A percentile compares a stretch with the other conserved stretches of the same genome.
phyloP scores from a whole-genome alignment of 1,284 basidiomycete genomes.

The Phellinidium pouzarii region DNA sequence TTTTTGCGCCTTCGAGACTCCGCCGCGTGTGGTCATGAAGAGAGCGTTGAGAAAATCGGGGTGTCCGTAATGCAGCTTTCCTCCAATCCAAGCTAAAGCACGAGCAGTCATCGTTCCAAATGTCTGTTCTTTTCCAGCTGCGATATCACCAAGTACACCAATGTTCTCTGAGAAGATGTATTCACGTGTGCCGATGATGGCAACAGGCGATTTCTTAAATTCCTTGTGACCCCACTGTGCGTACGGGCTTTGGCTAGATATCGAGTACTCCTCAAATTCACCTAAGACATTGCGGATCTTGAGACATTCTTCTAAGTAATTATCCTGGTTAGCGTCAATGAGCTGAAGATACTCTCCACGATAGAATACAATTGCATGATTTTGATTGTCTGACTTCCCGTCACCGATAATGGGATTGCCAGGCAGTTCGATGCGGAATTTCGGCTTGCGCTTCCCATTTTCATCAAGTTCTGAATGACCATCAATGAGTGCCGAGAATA shows the following conservation, averaged over 20 bases:
- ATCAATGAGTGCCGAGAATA: conserved; percentile 95
- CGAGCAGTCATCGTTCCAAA: conserved; percentile 99
- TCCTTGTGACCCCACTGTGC: conserved; percentile 90
- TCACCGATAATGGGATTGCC: conserved; percentile 99
- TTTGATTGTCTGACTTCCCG: conserved; percentile 99
- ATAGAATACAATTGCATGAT: conserved; percentile 99
- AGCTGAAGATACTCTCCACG: conserved; percentile 98
- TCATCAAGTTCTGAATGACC: conserved; percentile 96
- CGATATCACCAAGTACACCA: conserved; percentile 97
- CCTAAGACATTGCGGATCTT: conserved; percentile 98
- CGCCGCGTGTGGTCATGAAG: conserved; percentile 98
- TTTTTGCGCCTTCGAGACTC: conserved; percentile 99
- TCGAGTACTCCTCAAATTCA: conserved; percentile 94
- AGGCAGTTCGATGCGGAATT: conserved; percentile 96
- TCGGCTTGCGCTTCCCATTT: conserved; percentile 86
- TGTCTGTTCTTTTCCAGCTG: conserved; percentile 99
- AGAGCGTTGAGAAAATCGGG: conserved; percentile 98
- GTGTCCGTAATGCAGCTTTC: conserved; percentile 97
- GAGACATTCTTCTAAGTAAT: conserved; percentile 98
- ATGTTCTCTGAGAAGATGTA: conserved; percentile 99
- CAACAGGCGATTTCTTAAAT: conserved; percentile 87
- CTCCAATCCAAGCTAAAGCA: conserved; percentile 94
- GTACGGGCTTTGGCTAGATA: conserved; percentile 92
- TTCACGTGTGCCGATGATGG: conserved; percentile 97
- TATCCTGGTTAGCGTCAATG: conserved; percentile 99